These are phyloP conservation scores for Ophioceras dolichostomum DNA, from an alignment of 2,329 filamentous ascomycete species.

Conservation along the genomic window DNA sequence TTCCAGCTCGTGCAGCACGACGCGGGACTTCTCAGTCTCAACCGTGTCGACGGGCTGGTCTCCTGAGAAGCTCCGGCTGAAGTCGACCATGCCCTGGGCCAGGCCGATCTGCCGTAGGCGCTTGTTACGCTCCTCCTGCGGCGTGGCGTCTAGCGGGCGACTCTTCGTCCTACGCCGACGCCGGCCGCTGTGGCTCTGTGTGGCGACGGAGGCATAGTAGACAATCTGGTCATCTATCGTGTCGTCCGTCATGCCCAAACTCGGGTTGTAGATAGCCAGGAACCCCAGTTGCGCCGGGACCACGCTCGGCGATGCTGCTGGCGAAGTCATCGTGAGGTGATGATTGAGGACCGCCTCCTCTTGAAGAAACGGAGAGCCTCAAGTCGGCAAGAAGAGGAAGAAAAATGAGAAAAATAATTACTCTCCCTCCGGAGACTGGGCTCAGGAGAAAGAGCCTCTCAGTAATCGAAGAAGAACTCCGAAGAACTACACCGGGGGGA, in stretches of 20 bases:
- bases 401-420: too few relatives aligned
- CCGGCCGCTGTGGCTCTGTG: not conserved
- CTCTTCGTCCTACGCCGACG: not conserved
- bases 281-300: conserved; percentile 79
- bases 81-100: conserved; percentile 92
- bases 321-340: conserved; percentile 1
- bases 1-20: conserved; percentile 80
- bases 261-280: conserved; percentile 87
- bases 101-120: conserved; percentile 85
- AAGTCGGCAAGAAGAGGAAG: too few relatives aligned
- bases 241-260: conserved; percentile 45
- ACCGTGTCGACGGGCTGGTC: conserved; percentile 69
- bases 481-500: too few relatives aligned
- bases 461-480: too few relatives aligned
- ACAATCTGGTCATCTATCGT: conserved; percentile 74
- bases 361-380: too few relatives aligned
- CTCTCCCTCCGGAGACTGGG: too few relatives aligned
- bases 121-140: conserved; percentile 65
- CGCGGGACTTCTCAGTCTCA: conserved; percentile 80
- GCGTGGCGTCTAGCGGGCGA: conserved; percentile 29
- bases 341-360: too few relatives aligned
- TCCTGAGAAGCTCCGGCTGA: conserved; percentile 76
- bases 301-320: conserved; percentile 15
- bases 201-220: conserved; percentile 64
- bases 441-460: too few relatives aligned